Conservation (phyloP, 495 filamentous ascomycete genomes). For the Aspergillus panamensis region DNA sequence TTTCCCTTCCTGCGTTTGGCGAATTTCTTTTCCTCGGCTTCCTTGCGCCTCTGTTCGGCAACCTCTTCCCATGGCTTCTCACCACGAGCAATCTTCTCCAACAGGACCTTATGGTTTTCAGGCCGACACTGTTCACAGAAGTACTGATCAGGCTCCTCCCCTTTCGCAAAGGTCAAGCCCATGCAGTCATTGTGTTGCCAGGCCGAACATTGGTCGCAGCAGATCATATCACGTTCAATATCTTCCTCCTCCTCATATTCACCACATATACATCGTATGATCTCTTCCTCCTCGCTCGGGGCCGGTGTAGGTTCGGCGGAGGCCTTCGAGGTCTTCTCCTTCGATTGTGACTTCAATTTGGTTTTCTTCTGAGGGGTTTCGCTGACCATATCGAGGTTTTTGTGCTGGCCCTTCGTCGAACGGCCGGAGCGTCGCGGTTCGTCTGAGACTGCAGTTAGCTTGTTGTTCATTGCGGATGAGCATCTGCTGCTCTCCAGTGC, state of each 20-base stretch:
- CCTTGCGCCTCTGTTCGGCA: constrained; percentile 49
- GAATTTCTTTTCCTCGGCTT: constrained; percentile 47
- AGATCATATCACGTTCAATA: constrained; percentile 79
- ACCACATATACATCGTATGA: constrained; percentile 93
- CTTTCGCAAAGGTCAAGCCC: constrained; percentile 72
- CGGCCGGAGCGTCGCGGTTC: constrained; percentile 92
- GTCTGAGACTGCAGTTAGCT: constrained; percentile 51
- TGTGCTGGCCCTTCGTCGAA: constrained; percentile 94
- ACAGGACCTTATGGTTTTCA: constrained; percentile 69
- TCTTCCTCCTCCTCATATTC: constrained; percentile 79
- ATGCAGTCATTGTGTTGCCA: constrained; percentile 99
- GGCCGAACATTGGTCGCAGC: constrained; percentile 82
- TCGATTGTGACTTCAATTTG: constrained; percentile 58
- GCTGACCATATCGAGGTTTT: constrained; percentile 67
- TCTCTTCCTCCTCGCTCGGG: constrained; percentile 62
- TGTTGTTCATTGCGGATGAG: constrained; percentile 10
- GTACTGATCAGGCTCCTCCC: constrained; percentile 73
- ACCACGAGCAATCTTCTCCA: constrained; percentile 69
- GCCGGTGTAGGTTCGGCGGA: constrained; percentile 49
- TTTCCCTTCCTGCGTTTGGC: constrained; percentile 47
- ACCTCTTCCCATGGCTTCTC: constrained; percentile 83
- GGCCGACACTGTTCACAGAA: constrained; percentile 88
- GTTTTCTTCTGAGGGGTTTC: constrained; percentile 59
- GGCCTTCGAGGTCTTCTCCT: constrained; percentile 46
- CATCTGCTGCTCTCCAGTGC: constrained; percentile 5